phyloP scores from a whole-genome alignment of 2,329 filamentous ascomycete genomes.

The Cladosporium phlei region DNA sequence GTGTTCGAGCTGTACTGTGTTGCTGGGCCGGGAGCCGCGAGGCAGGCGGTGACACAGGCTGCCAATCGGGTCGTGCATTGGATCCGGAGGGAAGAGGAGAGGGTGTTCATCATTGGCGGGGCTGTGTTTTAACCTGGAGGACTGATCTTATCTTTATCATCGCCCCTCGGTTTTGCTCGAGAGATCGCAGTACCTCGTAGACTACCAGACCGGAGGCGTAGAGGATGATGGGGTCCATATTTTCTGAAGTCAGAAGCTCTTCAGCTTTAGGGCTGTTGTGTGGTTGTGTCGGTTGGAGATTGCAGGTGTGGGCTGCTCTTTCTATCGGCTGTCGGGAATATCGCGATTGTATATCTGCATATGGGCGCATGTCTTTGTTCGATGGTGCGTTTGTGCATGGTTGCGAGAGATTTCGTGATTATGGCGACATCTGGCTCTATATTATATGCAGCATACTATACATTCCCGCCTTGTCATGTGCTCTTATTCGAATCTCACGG shows the following conservation, averaged over 20 bases:
- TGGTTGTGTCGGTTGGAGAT: too few relatives aligned
- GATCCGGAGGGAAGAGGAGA: conserved; percentile 86
- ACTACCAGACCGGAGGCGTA: conserved; percentile 7
- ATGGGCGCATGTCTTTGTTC: too few relatives aligned
- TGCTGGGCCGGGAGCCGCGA: conserved; percentile 64
- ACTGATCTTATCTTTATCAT: too few relatives aligned
- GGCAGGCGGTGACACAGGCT: conserved; percentile 69
- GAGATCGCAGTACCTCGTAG: conserved; percentile 2
- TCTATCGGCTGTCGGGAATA: too few relatives aligned
- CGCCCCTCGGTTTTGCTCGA: conserved; percentile 4
- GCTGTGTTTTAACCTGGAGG: conserved; percentile 72
- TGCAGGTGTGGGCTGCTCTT: too few relatives aligned
- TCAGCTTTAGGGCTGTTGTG: too few relatives aligned
- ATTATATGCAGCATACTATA: not conserved
- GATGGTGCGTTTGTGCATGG: conserved; percentile 2
- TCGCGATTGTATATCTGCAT: too few relatives aligned
- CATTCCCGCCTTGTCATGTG: not conserved
- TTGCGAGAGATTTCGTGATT: conserved; percentile 3
- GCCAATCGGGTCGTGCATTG: conserved; percentile 88
- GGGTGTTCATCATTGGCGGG: conserved; percentile 95
- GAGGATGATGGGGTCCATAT: conserved; percentile 6
- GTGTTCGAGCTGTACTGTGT: conserved; percentile 93
- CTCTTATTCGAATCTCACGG: conserved; percentile 1
- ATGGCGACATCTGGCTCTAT: not conserved
- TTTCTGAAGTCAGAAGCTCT: too few relatives aligned